Conservation (phyloP, 768 basidiomycete genomes). For the Hericium alpestre region DNA sequence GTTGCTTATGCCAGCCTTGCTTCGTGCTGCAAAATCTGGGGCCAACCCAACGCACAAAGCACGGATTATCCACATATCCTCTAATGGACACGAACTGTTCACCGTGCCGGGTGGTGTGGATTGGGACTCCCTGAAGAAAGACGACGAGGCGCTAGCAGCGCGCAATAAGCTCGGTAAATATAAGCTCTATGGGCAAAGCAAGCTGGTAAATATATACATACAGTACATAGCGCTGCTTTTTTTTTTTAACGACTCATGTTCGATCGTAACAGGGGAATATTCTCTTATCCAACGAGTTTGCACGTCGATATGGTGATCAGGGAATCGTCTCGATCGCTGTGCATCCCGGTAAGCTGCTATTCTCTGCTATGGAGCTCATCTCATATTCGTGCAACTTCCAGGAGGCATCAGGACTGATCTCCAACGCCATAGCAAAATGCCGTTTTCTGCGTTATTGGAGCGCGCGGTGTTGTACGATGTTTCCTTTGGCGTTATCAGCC, state of each 20-base stretch:
- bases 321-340: slow-evolving; percentile 35
- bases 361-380: too few relatives aligned
- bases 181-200: slow-evolving; percentile 12
- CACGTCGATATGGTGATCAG: slow-evolving; percentile 30
- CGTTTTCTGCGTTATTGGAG: too few relatives aligned
- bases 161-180: slow-evolving; percentile 5
- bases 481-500: slow-evolving; percentile 20
- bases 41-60: slow-evolving; percentile 16
- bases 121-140: slow-evolving; percentile 5
- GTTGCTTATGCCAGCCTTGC: slow-evolving; percentile 22
- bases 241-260: too few relatives aligned
- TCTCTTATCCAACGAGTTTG: slow-evolving; percentile 33
- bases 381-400: too few relatives aligned
- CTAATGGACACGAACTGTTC: slow-evolving; percentile 15
- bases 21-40: slow-evolving; percentile 19
- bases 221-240: too few relatives aligned
- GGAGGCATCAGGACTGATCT: slow-evolving; percentile 19
- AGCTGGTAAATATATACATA: slow-evolving; percentile 1
- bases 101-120: slow-evolving; percentile 17
- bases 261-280: slow-evolving; percentile 29
- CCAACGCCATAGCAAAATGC: background rate
- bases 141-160: background rate
- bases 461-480: background rate
- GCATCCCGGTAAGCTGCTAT: slow-evolving; percentile 20
- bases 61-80: slow-evolving; percentile 18